Evolutionary conservation across 768 basidiomycete genomes (phyloP).

Genomic region (Suillus ampliporus): DNA sequence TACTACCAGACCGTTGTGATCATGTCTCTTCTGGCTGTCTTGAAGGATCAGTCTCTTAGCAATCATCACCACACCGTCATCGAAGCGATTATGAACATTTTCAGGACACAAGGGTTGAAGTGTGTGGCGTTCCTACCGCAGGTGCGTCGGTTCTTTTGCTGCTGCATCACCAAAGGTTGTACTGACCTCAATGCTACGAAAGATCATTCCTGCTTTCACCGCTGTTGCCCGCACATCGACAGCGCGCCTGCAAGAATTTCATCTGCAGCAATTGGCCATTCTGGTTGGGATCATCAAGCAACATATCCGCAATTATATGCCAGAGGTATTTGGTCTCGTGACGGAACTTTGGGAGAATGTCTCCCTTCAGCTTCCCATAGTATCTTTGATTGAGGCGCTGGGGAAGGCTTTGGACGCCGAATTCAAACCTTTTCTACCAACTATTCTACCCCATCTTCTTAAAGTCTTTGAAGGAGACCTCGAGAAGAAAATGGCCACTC

Average conservation of each 20-base stretch:
- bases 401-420: constrained; percentile 95
- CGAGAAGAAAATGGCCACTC: constrained; percentile 77
- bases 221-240: constrained; percentile 82
- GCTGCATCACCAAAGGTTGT: not conserved
- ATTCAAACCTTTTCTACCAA: constrained; percentile 94
- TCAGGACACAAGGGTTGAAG: constrained; percentile 96
- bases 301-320: constrained; percentile 91
- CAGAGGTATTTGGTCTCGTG: constrained; percentile 83
- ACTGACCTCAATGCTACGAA: not conserved
- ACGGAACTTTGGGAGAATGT: constrained; percentile 90
- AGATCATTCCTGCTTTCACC: constrained; percentile 97
- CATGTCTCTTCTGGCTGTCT: constrained; percentile 80
- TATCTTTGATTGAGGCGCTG: constrained; percentile 89
- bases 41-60: constrained; percentile 88
- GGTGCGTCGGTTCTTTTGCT: constrained; percentile 47
- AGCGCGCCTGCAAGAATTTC: constrained; percentile 87
- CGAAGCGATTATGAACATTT: constrained; percentile 98
- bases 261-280: constrained; percentile 94
- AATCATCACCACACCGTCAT: constrained; percentile 92
- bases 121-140: constrained; percentile 95
- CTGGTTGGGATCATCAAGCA: constrained; percentile 96
- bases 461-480: constrained; percentile 91
- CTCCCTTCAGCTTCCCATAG: constrained; percentile 87
- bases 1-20: constrained; percentile 98
- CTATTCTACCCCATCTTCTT: constrained; percentile 85